Conservation (phyloP, 805 yeast genomes). For the Candida methanosorbosa region DNA sequence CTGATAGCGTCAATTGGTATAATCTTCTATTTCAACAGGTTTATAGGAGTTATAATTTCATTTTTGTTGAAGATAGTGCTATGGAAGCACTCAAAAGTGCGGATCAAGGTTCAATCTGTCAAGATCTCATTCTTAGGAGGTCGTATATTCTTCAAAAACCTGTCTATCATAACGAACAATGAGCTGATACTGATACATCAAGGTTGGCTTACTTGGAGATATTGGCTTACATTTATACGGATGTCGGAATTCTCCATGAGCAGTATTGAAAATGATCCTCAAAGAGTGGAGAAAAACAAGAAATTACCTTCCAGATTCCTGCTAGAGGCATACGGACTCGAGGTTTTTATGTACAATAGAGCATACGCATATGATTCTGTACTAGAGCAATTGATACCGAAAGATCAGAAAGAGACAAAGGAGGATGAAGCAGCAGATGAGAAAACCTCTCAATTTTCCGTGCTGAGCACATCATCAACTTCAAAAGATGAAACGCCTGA, state of each 20-base stretch:
- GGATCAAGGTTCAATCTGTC: slow-evolving; percentile 61
- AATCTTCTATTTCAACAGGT: slow-evolving; percentile 69
- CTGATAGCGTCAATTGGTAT: slow-evolving; percentile 53
- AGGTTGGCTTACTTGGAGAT: slow-evolving; percentile 81
- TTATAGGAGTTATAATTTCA: slow-evolving; percentile 54
- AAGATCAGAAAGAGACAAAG: not conserved
- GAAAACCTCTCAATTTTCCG: not conserved
- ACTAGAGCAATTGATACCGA: not conserved
- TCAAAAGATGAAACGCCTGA: not conserved
- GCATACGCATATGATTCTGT: slow-evolving; percentile 61
- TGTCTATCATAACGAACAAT: slow-evolving; percentile 66
- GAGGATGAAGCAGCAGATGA: not conserved
- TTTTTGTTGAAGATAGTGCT: slow-evolving; percentile 39
- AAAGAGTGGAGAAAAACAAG: slow-evolving; percentile 26
- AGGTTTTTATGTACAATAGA: slow-evolving; percentile 75
- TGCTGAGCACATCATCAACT: not conserved
- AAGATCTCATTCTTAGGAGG: slow-evolving; percentile 80
- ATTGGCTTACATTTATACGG: slow-evolving; percentile 59
- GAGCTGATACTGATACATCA: slow-evolving; percentile 62
- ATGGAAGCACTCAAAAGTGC: slow-evolving; percentile 55
- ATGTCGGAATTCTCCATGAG: slow-evolving; percentile 25
- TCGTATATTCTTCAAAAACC: slow-evolving; percentile 65
- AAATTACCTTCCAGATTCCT: slow-evolving; percentile 48
- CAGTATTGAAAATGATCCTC: slow-evolving; percentile 11
- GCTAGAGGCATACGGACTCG: slow-evolving; percentile 66